Evolutionary conservation across 1,284 basidiomycete species (phyloP).

Genomic region (Cryptococcus jaspeensis): DNA sequence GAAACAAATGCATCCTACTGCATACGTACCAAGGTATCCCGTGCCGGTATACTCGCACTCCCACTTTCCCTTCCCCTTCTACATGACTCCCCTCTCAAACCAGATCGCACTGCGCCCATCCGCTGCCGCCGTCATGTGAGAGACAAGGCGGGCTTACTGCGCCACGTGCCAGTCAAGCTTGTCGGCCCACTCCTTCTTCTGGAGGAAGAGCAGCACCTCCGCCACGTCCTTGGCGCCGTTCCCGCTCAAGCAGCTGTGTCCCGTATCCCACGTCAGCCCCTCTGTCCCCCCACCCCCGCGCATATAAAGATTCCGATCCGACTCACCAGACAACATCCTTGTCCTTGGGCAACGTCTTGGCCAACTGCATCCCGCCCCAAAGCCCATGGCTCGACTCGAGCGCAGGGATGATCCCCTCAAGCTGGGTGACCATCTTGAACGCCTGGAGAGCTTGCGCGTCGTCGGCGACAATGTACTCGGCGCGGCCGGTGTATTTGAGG

Average conservation of each 20-base stretch:
- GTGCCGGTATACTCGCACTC: too few species aligned
- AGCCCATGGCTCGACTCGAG: slow-evolving; percentile 95
- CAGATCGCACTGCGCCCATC: background rate
- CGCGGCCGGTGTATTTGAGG: slow-evolving; percentile 90
- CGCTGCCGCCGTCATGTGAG: background rate
- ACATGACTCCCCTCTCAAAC: background rate
- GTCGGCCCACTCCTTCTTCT: slow-evolving; percentile 73
- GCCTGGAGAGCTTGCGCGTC: slow-evolving; percentile 91
- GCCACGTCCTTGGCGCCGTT: slow-evolving; percentile 50
- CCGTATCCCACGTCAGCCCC: background rate
- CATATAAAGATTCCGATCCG: too few species aligned
- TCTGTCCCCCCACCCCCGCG: too few species aligned
- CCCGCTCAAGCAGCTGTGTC: slow-evolving; percentile 39
- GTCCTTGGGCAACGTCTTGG: slow-evolving; percentile 80
- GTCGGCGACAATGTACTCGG: slow-evolving; percentile 89
- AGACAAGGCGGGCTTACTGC: slow-evolving; percentile 19
- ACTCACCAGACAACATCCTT: slow-evolving; percentile 86
- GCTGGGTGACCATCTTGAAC: slow-evolving; percentile 85
- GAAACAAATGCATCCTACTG: too few species aligned
- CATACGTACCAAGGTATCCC: too few species aligned
- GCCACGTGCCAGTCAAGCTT: slow-evolving; percentile 77
- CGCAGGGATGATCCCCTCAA: slow-evolving; percentile 97
- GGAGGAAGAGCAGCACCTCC: slow-evolving; percentile 47
- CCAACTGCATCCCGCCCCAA: slow-evolving; percentile 83
- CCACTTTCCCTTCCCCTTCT: too few species aligned